phyloP scores from a whole-genome alignment of 1,139 yeast species.

The Pichia terricola region DNA sequence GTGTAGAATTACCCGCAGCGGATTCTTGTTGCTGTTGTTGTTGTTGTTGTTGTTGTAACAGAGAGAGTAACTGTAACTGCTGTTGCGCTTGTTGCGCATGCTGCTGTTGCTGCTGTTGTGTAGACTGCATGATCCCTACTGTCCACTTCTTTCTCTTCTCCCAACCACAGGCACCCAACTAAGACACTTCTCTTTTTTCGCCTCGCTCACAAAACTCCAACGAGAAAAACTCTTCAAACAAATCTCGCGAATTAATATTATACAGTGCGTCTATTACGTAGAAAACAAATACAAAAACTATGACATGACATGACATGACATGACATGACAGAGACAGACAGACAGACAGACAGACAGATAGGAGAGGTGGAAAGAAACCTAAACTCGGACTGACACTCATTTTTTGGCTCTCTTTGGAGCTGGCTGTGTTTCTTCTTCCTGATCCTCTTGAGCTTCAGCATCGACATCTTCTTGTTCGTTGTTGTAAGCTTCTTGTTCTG shows the following conservation, averaged over 20 bases:
- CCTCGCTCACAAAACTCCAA: neutral
- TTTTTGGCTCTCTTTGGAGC: neutral
- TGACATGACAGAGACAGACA: no score
- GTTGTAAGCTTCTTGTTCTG: slow-evolving; percentile 17
- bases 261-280: no score
- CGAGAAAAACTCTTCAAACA: no score
- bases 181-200: neutral
- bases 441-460: slow-evolving; percentile 7
- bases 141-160: neutral
- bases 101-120: slow-evolving; percentile 3
- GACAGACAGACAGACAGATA: no score
- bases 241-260: no score
- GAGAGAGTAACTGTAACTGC: slow-evolving; percentile 21
- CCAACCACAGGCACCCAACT: neutral
- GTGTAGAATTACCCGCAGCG: slow-evolving; percentile 23
- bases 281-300: no score
- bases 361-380: no score
- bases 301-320: no score
- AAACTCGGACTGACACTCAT: neutral
- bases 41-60: slow-evolving; percentile 8
- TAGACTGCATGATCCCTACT: neutral
- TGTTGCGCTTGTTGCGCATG: slow-evolving; percentile 10
- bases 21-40: slow-evolving; percentile 10
- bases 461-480: slow-evolving; percentile 12
- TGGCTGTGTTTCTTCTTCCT: neutral